Evolutionary conservation across 352 stramenopile genomes (phyloP), one percentile per base, ranked within the genome.

Genomic region (Phytopythium cucurbitacearum): DNA sequence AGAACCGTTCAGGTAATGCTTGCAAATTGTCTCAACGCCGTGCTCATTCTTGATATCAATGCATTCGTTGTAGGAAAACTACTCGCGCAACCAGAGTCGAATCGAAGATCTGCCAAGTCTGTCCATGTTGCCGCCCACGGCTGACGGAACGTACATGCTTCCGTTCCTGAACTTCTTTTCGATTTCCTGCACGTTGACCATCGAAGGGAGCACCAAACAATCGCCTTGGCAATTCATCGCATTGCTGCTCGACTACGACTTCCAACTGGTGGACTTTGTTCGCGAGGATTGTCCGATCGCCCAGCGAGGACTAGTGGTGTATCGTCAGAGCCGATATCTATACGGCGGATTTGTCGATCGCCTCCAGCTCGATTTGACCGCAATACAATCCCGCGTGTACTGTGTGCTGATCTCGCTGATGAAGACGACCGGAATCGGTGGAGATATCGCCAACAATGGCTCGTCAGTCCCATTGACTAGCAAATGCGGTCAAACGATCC

Each of bases 81-180:
- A 74, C 53, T 62, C 72, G 36, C 62, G 59, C 36, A 67, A 71
- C 11, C 75, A 79, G 9, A 65, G 65, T 40, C 73, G 73, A 40
- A 85, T 85, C 57, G 76, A 89, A 15, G 71, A 87, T 40, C 57
- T 87, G 5, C 76, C 74, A 33, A 81, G 67, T 37, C 61, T 89
- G 48, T 87, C 78, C 1, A 77, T 86, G 59, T 46, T 85, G 1
- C 53, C 60, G 0, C 73, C 78, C 21, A 71, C 71, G 4, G 13
- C 63, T 13, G 54, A 52, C 3, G 78, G 73, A 1, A 28, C 76
- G 32, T 89, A 87, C 56, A 48, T 41, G 3, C 63, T 87, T 12
- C 78, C 76, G 2, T 63, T 83, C 11, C 55, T 87, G 34, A 73
- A 68, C 34, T 61, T 60, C 7, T 34, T 83, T 1, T 64, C 78